phyloP scores from a whole-genome alignment of 1,284 basidiomycete species.

The Wallemia hederae region DNA sequence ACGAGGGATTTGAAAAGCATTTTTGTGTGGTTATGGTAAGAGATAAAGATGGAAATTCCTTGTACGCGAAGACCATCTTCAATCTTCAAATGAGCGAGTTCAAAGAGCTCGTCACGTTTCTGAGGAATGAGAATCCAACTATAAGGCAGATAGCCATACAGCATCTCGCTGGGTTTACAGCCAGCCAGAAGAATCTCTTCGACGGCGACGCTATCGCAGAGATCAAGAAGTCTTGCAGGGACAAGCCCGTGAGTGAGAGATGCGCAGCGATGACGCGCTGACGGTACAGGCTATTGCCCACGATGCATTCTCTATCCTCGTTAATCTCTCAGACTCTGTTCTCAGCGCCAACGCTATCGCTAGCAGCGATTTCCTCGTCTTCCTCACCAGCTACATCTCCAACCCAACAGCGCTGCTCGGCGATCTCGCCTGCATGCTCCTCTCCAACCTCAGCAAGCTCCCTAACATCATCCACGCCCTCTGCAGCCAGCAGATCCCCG shows the following conservation, averaged over 20 bases:
- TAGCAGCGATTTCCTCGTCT: conserved; percentile 44
- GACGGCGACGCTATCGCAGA: conserved; percentile 27
- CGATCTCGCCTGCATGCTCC: conserved; percentile 81
- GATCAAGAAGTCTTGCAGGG: conserved; percentile 36
- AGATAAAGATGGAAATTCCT: background rate
- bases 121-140: conserved; percentile 60
- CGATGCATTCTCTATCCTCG: conserved; percentile 73
- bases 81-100: conserved; percentile 6
- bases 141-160: conserved; percentile 60
- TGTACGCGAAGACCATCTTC: no score
- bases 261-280: conserved; percentile 10
- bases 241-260: conserved; percentile 26
- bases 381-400: conserved; percentile 69
- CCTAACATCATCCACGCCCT: conserved; percentile 36
- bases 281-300: conserved; percentile 32
- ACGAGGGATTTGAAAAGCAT: background rate
- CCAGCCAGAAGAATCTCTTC: conserved; percentile 15
- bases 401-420: conserved; percentile 66
- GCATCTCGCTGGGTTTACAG: conserved; percentile 51
- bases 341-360: conserved; percentile 37
- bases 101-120: conserved; percentile 48
- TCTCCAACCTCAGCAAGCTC: conserved; percentile 73
- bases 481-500: conserved; percentile 33
- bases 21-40: background rate
- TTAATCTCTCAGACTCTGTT: conserved; percentile 73